A percentile compares a stretch with the other conserved stretches of the same genome.
Conservation (phyloP, 1,284 basidiomycete species). For the Melampsora americana region DNA sequence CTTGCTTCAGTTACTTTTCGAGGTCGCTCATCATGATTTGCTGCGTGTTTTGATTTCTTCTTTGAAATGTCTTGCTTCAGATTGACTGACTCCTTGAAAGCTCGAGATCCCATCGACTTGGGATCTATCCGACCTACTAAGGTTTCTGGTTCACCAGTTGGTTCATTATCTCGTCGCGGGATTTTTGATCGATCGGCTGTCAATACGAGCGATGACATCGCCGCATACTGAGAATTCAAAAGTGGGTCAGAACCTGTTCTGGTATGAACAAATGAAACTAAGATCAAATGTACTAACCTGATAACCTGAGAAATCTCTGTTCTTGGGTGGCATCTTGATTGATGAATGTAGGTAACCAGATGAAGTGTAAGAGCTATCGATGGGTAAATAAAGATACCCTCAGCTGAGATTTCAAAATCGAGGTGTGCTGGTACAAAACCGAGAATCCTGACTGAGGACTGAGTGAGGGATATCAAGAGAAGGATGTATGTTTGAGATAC, state of each 20-base stretch:
- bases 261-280: not conserved
- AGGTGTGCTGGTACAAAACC: too few species aligned
- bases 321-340: conserved; percentile 39
- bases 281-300: conserved; percentile 20
- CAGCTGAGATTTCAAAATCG: too few species aligned
- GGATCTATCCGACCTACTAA: conserved; percentile 86
- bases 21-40: conserved; percentile 50
- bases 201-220: conserved; percentile 50
- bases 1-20: conserved; percentile 40
- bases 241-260: not conserved
- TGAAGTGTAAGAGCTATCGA: not conserved
- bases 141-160: conserved; percentile 90
- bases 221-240: conserved; percentile 37
- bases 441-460: too few species aligned
- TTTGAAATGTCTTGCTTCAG: conserved; percentile 77
- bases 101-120: conserved; percentile 89
- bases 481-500: too few species aligned
- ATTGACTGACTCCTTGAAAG: conserved; percentile 68
- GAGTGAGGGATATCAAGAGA: too few species aligned
- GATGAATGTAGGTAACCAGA: not conserved
- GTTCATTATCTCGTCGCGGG: conserved; percentile 68
- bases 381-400: too few species aligned
- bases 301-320: conserved; percentile 43
- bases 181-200: conserved; percentile 51
- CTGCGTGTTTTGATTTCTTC: conserved; percentile 64